Percentiles rank a stretch among this genome's conserved stretches.
These are phyloP conservation scores for Pichiaceae sp. DNA, from an alignment of 1,139 yeast genomes.

Conservation along the genomic window DNA sequence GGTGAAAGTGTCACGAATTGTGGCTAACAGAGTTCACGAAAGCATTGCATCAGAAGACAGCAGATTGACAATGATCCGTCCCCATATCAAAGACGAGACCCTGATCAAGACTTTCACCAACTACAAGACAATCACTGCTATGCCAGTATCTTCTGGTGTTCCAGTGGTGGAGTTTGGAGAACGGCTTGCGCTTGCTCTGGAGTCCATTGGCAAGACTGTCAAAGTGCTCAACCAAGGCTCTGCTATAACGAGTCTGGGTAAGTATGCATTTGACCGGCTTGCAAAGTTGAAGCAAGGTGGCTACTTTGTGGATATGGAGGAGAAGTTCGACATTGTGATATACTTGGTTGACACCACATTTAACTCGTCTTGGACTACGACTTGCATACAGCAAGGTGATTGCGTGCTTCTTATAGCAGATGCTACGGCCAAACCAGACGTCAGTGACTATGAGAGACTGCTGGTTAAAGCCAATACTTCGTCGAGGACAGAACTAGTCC, in stretches of 20 bases:
- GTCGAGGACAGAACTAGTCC: slow-evolving; percentile 80
- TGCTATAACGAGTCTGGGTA: slow-evolving; percentile 72
- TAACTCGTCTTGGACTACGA: slow-evolving; percentile 82
- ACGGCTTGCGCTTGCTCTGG: slow-evolving; percentile 59
- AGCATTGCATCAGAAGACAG: slow-evolving; percentile 9
- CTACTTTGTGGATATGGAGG: slow-evolving; percentile 85
- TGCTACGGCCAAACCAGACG: slow-evolving; percentile 53
- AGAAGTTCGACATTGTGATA: slow-evolving; percentile 74
- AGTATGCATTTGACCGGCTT: slow-evolving; percentile 87
- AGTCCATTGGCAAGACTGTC: slow-evolving; percentile 64
- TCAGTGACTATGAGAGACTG: slow-evolving; percentile 81
- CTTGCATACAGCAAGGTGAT: slow-evolving; percentile 93
- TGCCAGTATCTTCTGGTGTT: slow-evolving; percentile 72
- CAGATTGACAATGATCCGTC: slow-evolving; percentile 8
- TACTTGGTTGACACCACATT: slow-evolving; percentile 84
- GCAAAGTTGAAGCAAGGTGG: slow-evolving; percentile 83
- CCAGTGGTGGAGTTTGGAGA: slow-evolving; percentile 85
- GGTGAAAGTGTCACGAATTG: slow-evolving; percentile 82
- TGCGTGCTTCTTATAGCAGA: slow-evolving; percentile 70
- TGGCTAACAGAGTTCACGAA: slow-evolving; percentile 56
- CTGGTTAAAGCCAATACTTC: slow-evolving; percentile 71
- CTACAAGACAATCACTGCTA: slow-evolving; percentile 74
- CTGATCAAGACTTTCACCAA: slow-evolving; percentile 26
- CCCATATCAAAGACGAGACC: slow-evolving; percentile 21
- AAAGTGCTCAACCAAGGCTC: slow-evolving; percentile 77